These are phyloP conservation scores for Asterionellopsis glacialis DNA, from an alignment of 108 stramenopile species.

Conservation along the genomic window DNA sequence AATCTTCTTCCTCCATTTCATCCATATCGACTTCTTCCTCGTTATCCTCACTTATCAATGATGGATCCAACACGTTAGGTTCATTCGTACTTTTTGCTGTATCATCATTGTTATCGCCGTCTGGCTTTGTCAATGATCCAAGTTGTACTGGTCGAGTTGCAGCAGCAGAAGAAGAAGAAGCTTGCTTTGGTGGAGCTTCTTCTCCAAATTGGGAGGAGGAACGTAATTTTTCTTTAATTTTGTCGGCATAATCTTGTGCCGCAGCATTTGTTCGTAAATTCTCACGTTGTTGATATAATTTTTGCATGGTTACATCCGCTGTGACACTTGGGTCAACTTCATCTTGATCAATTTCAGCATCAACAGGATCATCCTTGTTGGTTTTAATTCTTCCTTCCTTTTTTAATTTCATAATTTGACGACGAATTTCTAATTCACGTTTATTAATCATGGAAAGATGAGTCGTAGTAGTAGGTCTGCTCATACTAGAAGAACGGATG, in stretches of 20 bases:
- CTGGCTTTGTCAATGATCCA: constrained; percentile 8
- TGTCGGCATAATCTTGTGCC: constrained; percentile 35
- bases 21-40: constrained; percentile 20
- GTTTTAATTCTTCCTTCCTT: constrained; percentile 46
- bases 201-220: constrained; percentile 23
- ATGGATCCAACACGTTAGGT: constrained; percentile 17
- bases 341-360: constrained; percentile 12
- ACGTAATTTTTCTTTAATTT: constrained; percentile 9
- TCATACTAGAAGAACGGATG: too few species aligned
- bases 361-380: constrained; percentile 8
- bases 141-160: background rate
- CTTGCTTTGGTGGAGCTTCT: constrained; percentile 27
- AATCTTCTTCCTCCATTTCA: constrained; percentile 59
- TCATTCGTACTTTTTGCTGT: background rate
- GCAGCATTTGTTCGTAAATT: constrained; percentile 23
- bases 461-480: background rate
- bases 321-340: background rate
- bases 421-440: constrained; percentile 62
- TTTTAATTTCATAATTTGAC: constrained; percentile 60
- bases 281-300: constrained; percentile 4
- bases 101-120: background rate
- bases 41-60: constrained; percentile 16
- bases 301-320: background rate
- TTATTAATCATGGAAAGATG: background rate
- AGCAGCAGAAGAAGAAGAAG: constrained; percentile 10